Base-by-base conservation (phyloP, 2,329 filamentous ascomycete genomes). In the Pestalotiopsis sp. region DNA sequence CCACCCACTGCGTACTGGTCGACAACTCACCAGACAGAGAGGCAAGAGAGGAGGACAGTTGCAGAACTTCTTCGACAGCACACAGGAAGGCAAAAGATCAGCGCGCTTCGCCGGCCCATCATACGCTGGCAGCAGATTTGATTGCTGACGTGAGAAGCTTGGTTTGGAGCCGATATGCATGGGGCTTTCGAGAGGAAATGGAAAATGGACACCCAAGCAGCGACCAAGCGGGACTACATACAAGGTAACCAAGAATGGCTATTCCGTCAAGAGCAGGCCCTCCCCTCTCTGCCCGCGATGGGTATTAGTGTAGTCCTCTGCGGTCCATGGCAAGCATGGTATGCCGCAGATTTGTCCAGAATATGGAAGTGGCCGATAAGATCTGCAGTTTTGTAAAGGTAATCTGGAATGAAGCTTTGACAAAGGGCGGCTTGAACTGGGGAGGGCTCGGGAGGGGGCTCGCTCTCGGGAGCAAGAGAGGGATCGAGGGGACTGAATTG, bases 91-190 rank as follows among this genome's bases (percentile, higher is more conserved):
- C 3, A 5, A 62, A 36, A 31, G 57, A 36, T 59, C 25, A 59
- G 59, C 36, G 31, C 59, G 59, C 59, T 62, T 62, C 57, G 25
- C 4, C 20, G 59, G 14, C 36, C 59, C 27, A 62, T 62, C 12
- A 20, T 36, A 52, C 45, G 17, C 31, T 36, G 31, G 31, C 45
- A 52, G 45, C 45, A 52, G 45, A 52, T n/a, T 52, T 36, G 38
- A 25, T 64, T 64, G 61, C 36, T 64, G 39, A 64, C 61, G 61
- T 64, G 61, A 64, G 61, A 49, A 64, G 61, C 61, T 49, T 64
- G 59, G 27, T 59, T 59, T 59, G 4, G 45, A 52, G 14, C 14
- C 25, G 57, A 23, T 25, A 23, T 59, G 27, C 23, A 59, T 58
- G 41, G 41, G 45, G 17, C 17, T 20, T 52, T 45, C 13, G 17